phyloP scores from a whole-genome alignment of 768 basidiomycete species.

The Trametes meyenii region DNA sequence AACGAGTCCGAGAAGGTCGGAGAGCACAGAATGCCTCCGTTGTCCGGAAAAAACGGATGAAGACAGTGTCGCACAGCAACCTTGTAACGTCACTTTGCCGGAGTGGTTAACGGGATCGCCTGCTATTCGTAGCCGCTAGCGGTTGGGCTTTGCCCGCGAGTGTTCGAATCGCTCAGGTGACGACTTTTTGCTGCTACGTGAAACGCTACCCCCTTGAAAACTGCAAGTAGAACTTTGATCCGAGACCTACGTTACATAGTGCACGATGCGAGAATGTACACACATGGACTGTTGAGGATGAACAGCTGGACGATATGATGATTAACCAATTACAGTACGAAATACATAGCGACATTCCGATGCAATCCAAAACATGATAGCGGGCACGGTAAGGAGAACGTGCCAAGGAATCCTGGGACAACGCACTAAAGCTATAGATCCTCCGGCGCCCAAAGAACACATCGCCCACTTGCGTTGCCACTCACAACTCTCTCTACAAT shows the following conservation, averaged over 20 bases:
- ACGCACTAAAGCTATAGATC: slow-evolving; percentile 12
- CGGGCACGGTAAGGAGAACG: not conserved
- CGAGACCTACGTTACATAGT: not conserved
- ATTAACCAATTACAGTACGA: not conserved
- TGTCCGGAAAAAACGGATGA: not conserved
- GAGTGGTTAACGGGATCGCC: slow-evolving; percentile 81
- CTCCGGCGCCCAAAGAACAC: slow-evolving; percentile 76
- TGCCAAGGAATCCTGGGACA: not conserved
- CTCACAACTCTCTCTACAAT: slow-evolving; percentile 74
- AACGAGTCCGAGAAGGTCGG: slow-evolving; percentile 5
- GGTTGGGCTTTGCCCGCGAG: slow-evolving; percentile 65
- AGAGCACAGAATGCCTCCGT: slow-evolving; percentile 1
- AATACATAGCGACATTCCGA: not conserved
- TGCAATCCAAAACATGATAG: not conserved
- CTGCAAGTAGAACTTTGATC: no score
- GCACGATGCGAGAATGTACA: not conserved
- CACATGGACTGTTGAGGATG: no score
- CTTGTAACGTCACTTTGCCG: slow-evolving; percentile 76
- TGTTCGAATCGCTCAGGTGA: slow-evolving; percentile 67
- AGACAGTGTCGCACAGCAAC: not conserved
- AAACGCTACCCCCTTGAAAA: no score
- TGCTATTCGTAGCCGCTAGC: slow-evolving; percentile 45
- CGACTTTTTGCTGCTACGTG: slow-evolving; percentile 42
- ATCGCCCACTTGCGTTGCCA: slow-evolving; percentile 80
- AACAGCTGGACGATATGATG: not conserved